Evolutionary conservation across 352 stramenopile species (phyloP).

Genomic region (Globisporangium megalacanthum): DNA sequence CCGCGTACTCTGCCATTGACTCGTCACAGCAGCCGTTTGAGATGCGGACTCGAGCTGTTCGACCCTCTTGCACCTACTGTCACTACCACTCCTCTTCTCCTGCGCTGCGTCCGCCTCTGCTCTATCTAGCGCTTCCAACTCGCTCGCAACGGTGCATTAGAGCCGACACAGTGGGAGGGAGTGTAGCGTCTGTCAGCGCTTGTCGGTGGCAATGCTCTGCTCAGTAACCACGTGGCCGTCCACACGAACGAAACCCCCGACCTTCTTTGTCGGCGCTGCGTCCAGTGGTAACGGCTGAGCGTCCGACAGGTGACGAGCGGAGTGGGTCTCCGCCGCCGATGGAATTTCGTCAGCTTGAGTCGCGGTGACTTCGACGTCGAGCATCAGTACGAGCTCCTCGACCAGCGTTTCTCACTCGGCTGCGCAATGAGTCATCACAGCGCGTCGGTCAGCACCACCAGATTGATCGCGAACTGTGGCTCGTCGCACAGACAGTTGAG

Average conservation of each 20-base stretch:
- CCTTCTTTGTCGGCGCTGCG: background rate
- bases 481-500: conserved; percentile 1
- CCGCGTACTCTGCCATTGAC: too few relatives aligned
- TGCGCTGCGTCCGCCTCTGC: background rate
- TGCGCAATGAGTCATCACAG: conserved; percentile 9
- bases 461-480: conserved; percentile 1
- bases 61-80: background rate
- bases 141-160: conserved; percentile 3
- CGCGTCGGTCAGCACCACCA: conserved; percentile 12
- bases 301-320: background rate
- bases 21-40: background rate
- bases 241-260: conserved; percentile 5
- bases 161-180: conserved; percentile 9
- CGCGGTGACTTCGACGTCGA: conserved; percentile 2
- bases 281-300: background rate
- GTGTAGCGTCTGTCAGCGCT: conserved; percentile 4
- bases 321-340: background rate
- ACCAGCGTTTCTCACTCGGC: background rate
- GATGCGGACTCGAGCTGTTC: background rate
- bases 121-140: conserved; percentile 1
- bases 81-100: background rate
- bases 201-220: conserved; percentile 2
- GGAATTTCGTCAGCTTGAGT: background rate
- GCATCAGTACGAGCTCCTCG: conserved; percentile 7
- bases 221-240: conserved; percentile 13